Conservation (phyloP, 805 yeast genomes). For the Suhomyces sp. region DNA sequence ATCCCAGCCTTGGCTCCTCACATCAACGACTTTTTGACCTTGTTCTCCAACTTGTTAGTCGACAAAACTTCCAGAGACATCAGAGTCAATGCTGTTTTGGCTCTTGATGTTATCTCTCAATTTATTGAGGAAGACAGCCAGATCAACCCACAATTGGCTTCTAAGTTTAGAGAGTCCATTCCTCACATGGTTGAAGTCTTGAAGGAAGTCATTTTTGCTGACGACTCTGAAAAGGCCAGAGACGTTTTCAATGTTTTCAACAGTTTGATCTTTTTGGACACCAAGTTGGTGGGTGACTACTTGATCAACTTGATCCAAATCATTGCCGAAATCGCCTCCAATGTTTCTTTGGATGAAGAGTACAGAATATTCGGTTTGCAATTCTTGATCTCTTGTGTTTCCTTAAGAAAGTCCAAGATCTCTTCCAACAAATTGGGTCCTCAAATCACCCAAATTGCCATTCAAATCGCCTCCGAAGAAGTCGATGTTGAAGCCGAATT, state of each 20-base stretch:
- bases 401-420: slow-evolving; percentile 78
- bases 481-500: slow-evolving; percentile 73
- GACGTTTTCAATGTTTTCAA: slow-evolving; percentile 82
- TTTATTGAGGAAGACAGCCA: slow-evolving; percentile 60
- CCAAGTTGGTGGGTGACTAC: slow-evolving; percentile 73
- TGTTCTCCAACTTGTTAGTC: slow-evolving; percentile 66
- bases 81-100: slow-evolving; percentile 79
- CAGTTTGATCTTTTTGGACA: slow-evolving; percentile 71
- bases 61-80: slow-evolving; percentile 64
- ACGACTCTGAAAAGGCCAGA: slow-evolving; percentile 70
- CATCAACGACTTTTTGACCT: slow-evolving; percentile 62
- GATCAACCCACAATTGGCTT: slow-evolving; percentile 42
- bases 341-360: slow-evolving; percentile 70
- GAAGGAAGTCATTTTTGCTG: slow-evolving; percentile 64
- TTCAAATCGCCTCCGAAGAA: slow-evolving; percentile 74
- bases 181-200: slow-evolving; percentile 82
- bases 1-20: slow-evolving; percentile 55
- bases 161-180: slow-evolving; percentile 60
- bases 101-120: slow-evolving; percentile 68
- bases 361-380: slow-evolving; percentile 79
- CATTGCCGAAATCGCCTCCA: slow-evolving; percentile 71
- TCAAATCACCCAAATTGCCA: slow-evolving; percentile 66
- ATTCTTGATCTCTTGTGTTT: slow-evolving; percentile 74
- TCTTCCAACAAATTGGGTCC: slow-evolving; percentile 82
- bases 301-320: slow-evolving; percentile 66